Conservation (phyloP, 768 basidiomycete species). For the Lyophyllum semitale region DNA sequence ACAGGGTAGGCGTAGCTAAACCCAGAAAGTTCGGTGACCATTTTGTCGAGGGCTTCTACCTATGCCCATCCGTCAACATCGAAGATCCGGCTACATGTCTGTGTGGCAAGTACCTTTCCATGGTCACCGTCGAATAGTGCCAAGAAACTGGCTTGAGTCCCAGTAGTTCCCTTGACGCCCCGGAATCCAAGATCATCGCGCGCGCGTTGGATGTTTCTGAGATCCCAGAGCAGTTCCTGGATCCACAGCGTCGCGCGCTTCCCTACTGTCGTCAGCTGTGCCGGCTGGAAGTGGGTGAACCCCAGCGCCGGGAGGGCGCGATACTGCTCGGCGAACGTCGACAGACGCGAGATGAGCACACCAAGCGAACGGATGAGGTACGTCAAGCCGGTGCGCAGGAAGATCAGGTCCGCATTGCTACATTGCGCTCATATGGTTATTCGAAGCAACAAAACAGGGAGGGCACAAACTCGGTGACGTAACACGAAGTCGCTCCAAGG, state of each 20-base stretch:
- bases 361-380: slow-evolving; percentile 88
- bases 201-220: slow-evolving; percentile 88
- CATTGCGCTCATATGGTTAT: neutral
- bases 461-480: slow-evolving; percentile 85
- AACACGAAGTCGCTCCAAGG: slow-evolving; percentile 92
- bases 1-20: slow-evolving; percentile 97
- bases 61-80: slow-evolving; percentile 20
- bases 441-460: neutral
- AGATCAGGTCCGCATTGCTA: slow-evolving; percentile 98
- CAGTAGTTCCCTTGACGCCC: slow-evolving; percentile 99
- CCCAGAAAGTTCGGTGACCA: slow-evolving; percentile 89
- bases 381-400: slow-evolving; percentile 84
- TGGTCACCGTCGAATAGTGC: slow-evolving; percentile 95
- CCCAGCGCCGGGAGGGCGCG: slow-evolving; percentile 91
- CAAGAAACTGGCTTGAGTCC: slow-evolving; percentile 96
- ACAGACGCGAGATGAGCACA: slow-evolving; percentile 85
- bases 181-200: slow-evolving; percentile 94
- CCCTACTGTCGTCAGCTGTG: slow-evolving; percentile 96
- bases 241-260: slow-evolving; percentile 97
- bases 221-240: slow-evolving; percentile 97
- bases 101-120: slow-evolving; percentile 58
- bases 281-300: slow-evolving; percentile 99
- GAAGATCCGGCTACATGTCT: neutral
- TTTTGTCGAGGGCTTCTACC: slow-evolving; percentile 87
- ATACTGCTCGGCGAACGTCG: slow-evolving; percentile 82